These are phyloP conservation scores for Quercus glauca DNA, from an alignment of 306 rosid genomes.

Conservation along the genomic window DNA sequence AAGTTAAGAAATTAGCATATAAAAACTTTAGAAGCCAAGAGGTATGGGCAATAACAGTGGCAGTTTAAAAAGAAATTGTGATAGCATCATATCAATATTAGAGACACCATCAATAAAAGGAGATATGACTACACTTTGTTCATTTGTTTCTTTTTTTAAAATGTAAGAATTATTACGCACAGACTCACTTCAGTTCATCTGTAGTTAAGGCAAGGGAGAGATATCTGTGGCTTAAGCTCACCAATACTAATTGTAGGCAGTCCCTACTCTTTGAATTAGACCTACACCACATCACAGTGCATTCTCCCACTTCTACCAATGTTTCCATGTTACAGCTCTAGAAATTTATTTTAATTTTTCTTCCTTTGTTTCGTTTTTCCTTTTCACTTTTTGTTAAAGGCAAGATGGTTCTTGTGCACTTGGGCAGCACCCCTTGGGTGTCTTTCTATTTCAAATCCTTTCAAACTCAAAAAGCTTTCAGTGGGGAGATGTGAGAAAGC, in stretches of 20 bases:
- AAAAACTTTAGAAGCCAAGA: neutral
- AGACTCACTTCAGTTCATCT: too few species aligned
- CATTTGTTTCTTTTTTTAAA: neutral
- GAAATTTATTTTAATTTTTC: neutral
- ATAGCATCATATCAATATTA: neutral
- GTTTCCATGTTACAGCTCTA: neutral
- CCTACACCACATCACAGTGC: neutral
- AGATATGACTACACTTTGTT: neutral
- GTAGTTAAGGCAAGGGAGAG: too few species aligned
- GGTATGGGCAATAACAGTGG: neutral
- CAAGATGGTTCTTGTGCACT: neutral
- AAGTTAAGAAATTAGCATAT: neutral
- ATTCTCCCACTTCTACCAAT: neutral
- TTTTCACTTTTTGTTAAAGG: neutral
- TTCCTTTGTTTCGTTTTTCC: neutral
- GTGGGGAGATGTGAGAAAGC: neutral
- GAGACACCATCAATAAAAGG: neutral
- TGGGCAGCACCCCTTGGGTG: too few species aligned
- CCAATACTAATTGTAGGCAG: neutral
- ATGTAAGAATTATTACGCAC: neutral
- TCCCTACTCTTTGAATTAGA: neutral
- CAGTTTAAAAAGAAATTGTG: neutral
- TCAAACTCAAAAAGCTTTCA: neutral
- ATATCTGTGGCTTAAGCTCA: neutral
- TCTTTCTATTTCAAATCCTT: neutral